phyloP scores from a whole-genome alignment of 495 filamentous ascomycete species.

The Elasticomyces elasticus region DNA sequence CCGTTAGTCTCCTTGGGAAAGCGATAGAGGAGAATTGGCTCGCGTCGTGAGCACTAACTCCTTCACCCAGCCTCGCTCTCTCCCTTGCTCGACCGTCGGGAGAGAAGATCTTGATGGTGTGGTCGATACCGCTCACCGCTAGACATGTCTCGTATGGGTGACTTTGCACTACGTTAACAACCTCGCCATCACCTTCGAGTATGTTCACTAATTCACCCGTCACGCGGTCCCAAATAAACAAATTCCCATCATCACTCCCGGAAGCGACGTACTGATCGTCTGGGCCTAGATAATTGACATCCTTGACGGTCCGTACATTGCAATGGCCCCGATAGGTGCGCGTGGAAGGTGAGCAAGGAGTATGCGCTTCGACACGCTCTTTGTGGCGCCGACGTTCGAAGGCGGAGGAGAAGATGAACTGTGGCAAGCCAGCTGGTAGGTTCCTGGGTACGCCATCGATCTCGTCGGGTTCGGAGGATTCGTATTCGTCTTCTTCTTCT shows the following conservation, averaged over 20 bases:
- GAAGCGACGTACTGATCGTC: constrained; percentile 68
- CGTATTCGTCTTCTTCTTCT: constrained; percentile 31
- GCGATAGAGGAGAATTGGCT: constrained; percentile 33
- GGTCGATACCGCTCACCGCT: constrained; percentile 62
- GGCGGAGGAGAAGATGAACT: constrained; percentile 32
- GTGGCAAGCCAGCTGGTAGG: constrained; percentile 22
- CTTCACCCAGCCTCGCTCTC: constrained; percentile 46
- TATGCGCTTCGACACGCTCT: constrained; percentile 41
- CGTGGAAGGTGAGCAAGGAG: constrained; percentile 50
- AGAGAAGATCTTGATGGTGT: constrained; percentile 68
- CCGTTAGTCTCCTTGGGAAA: constrained; percentile 16
- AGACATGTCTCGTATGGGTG: constrained; percentile 65
- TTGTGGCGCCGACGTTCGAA: constrained; percentile 34
- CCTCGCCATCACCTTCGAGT: constrained; percentile 59
- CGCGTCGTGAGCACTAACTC: constrained; percentile 35
- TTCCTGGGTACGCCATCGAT: constrained; percentile 32
- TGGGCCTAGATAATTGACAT: constrained; percentile 63
- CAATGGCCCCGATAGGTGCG: constrained; percentile 56
- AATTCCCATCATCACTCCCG: constrained; percentile 57
- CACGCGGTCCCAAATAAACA: constrained; percentile 64
- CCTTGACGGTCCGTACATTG: constrained; percentile 66
- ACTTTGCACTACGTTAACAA: constrained; percentile 65
- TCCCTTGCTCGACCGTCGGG: constrained; percentile 51
- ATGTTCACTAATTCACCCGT: constrained; percentile 57
- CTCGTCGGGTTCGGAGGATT: constrained; percentile 30